A percentile compares a stretch with the other conserved stretches of the same genome.
These are phyloP conservation scores for Triticum turgidum DNA, from an alignment of 176 grass and related monocot species.

Conservation along the genomic window DNA sequence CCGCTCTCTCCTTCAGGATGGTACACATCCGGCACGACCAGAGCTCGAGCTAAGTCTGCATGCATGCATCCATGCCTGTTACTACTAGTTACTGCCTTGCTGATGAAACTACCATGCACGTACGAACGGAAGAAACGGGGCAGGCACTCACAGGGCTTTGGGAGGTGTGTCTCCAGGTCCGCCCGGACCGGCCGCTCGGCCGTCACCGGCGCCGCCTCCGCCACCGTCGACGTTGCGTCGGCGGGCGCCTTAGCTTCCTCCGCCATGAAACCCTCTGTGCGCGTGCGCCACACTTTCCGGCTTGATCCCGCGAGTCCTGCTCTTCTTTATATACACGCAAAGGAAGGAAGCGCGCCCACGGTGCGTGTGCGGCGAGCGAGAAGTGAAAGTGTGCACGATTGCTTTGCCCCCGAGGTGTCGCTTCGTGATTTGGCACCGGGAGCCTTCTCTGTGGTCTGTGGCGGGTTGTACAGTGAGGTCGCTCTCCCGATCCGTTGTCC, in stretches of 20 bases:
- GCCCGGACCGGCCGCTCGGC: constrained; percentile 54
- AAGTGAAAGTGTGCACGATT: background rate
- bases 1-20: constrained; percentile 62
- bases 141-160: constrained; percentile 65
- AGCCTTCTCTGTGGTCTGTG: background rate
- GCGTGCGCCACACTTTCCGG: too few relatives aligned
- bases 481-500: background rate
- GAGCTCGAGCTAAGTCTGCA: constrained; percentile 63
- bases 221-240: constrained; percentile 4
- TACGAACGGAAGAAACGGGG: background rate
- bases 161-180: constrained; percentile 66
- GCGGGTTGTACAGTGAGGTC: background rate
- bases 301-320: background rate
- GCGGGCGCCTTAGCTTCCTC: background rate
- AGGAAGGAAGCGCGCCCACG: too few relatives aligned
- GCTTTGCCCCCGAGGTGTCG: background rate
- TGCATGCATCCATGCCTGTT: background rate
- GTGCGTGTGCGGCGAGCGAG: background rate
- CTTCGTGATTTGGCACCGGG: background rate
- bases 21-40: constrained; percentile 64
- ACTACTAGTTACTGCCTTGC: background rate
- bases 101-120: background rate
- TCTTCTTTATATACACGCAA: background rate
- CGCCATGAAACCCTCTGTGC: background rate
- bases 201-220: constrained; percentile 67